Base-by-base conservation (phyloP, 192 early-diverging fungal genomes). In the Umbelopsis isabellina region DNA sequence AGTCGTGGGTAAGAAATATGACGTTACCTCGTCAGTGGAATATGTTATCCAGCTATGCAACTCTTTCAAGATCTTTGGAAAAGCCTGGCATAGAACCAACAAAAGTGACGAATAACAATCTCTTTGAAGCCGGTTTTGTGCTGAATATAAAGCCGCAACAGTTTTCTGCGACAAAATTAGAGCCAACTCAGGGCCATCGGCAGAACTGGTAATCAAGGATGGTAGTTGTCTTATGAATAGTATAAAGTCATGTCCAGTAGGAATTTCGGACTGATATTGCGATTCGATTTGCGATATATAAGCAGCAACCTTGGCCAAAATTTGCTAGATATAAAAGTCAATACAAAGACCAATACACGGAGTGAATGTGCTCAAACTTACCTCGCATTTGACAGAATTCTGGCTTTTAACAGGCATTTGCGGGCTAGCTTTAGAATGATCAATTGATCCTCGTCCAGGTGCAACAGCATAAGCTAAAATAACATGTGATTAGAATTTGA, bases 1-100 rank as follows among this genome's bases (percentile, higher is more conserved):
- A 37, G 33, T 44, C 48, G 18, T n/a, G 10, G 7, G 23, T 47
- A 11, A n/a, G 33, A 18, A 45, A 25, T 37, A 20, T 20, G 23
- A 21, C 12, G 46, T 65, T 69, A 78, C 76, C 52, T 97, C 96
- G 72, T 99, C 98, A 65, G 95, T 92, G 1, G 92, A 87, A 82
- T 94, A 97, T 20, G 96, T 82, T 23, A 99, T 80, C 98, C 98
- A 99, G 41, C 87, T 85, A 15, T 85, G 87, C 30, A 97, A 89
- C 80, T 98, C 97, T 74, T 92, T 90, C 13, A 83, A 83, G 4
- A 93, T 89, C 37, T 89, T 85, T 53, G 82, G 83, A 0, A 96
- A 97, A 58, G 89, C 74, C 37, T 96, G 93, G 74, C 93, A 95
- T 46, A 99, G 84, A 9, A 88, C 84, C 58, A 91, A 89, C 68